These are phyloP conservation scores for Atkinsonella texensis DNA, from an alignment of 2,329 filamentous ascomycete species.

Conservation along the genomic window DNA sequence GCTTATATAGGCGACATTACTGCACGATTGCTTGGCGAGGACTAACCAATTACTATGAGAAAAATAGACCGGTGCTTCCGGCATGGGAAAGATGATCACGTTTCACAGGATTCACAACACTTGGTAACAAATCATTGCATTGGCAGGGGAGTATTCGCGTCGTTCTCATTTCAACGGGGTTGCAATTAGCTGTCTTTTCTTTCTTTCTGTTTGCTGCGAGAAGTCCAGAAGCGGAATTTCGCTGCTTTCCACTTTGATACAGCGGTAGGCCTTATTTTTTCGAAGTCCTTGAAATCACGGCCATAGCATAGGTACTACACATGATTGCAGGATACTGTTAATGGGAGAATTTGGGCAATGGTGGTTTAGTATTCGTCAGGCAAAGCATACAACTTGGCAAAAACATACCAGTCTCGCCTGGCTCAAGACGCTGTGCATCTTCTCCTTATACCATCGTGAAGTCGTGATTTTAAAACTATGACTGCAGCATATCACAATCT, in stretches of 20 bases:
- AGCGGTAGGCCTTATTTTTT: no score
- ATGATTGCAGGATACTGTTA: neutral
- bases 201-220: neutral
- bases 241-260: no score
- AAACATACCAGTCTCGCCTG: no score
- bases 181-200: neutral
- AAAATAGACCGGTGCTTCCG: neutral
- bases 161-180: no score
- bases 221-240: no score
- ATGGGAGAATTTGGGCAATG: neutral
- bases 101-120: neutral
- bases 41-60: constrained; percentile 13
- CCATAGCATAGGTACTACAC: neutral
- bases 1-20: constrained; percentile 87
- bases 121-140: constrained; percentile 7
- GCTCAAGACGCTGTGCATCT: no score
- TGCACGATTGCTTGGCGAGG: constrained; percentile 78
- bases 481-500: neutral
- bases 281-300: neutral
- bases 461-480: neutral
- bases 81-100: neutral
- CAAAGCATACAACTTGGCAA: no score
- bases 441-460: neutral
- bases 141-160: constrained; percentile 11
- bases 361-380: no score